Base-by-base conservation (phyloP, 163 green algal genomes). In the Coccomyxa subellipsoidea region DNA sequence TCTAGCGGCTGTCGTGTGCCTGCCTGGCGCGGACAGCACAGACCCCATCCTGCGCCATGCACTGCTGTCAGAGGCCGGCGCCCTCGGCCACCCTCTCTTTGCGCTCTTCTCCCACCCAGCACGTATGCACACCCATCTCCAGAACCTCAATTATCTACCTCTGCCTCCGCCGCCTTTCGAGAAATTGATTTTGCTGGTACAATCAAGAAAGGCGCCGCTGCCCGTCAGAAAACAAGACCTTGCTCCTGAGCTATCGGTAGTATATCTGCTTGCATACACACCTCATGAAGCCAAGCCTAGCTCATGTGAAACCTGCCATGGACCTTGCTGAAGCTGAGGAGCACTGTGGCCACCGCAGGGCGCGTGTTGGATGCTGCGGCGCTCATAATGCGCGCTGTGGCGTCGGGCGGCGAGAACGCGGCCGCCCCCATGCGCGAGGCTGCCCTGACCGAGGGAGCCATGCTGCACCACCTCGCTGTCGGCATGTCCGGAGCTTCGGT, bases 341-440 rank as follows among this genome's bases (percentile, higher is more conserved):
- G 18, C 0, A 27, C 23, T 59, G 15, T n/a, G 66, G 18, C 32
- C 8, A 7, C 25, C 32, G 72, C 84, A 69, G 84, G 73, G 10
- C 86, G 87, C 23, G 91, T 96, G 66, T 79, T 89, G 4, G 90
- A 97, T 25, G 92, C 85, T 6, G 89, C 90, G 2, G 93, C 93
- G 8, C 84, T 95, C 36, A 81, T 97, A 18, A 97, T 97, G 94
- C 85, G 89, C 3, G 88, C 90, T 0, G 84, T 98, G 5, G 94
- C 94, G 7, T 89, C 95, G 81, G 84, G 87, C 40, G 94, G 94
- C 12, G 84, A 92, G 0, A 86, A 77, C 2, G 90, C 92, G 5
- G 94, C 93, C 0, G 91, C 87, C 38, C 93, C 94, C 32, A 94
- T 97, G 88, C 89, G 94, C 0, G 92, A 94, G 32, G 94, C 92